Conservation (phyloP, 208 protist species). For the Leishmania lainsoni region DNA sequence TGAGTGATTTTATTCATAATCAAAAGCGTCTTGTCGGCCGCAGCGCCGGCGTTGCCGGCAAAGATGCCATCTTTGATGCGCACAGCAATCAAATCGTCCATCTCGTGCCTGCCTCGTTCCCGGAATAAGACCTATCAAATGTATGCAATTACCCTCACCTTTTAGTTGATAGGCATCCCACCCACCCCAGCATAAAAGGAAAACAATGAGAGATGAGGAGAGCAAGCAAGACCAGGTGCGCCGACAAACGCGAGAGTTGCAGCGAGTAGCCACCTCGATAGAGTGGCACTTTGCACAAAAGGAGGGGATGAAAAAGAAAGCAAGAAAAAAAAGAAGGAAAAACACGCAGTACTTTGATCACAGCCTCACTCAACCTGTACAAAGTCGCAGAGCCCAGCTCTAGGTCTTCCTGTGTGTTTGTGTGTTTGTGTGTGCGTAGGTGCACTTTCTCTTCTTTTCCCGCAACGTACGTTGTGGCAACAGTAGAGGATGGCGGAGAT, state of each 20-base stretch:
- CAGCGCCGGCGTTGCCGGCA: slow-evolving; percentile 82
- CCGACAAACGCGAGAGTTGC: background rate
- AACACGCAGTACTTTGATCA: background rate
- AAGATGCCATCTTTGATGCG: slow-evolving; percentile 94
- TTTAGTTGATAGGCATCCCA: background rate
- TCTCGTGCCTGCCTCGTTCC: background rate
- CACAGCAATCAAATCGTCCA: slow-evolving; percentile 82
- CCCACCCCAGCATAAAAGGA: background rate
- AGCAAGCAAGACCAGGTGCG: background rate
- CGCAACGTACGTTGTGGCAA: background rate
- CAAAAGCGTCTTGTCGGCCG: slow-evolving; percentile 89
- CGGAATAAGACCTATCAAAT: background rate
- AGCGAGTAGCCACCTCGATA: background rate
- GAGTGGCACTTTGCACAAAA: slow-evolving; percentile 7
- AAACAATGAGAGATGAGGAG: slow-evolving; percentile 11
- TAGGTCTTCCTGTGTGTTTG: background rate
- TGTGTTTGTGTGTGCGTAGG: slow-evolving; percentile 3
- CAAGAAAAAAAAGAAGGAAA: background rate
- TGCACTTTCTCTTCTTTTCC: background rate
- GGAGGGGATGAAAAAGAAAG: background rate
- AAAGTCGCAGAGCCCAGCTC: background rate
- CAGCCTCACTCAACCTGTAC: background rate
- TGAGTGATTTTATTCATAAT: slow-evolving; percentile 93
- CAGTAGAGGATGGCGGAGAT: background rate
- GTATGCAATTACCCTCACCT: background rate